phyloP scores from a whole-genome alignment of 768 basidiomycete species.

The Megacollybia marginata region DNA sequence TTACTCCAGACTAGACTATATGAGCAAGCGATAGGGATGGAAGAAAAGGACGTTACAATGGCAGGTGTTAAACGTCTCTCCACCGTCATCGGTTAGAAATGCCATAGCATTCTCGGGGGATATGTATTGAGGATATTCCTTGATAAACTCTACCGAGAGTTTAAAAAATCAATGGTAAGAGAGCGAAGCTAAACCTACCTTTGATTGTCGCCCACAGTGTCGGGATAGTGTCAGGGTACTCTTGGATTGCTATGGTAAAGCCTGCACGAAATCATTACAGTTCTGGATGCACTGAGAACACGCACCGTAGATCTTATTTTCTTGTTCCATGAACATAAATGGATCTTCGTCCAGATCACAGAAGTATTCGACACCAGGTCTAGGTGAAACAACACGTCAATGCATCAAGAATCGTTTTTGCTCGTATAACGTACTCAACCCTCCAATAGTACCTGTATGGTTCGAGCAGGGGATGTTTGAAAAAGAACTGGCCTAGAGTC shows the following conservation, averaged over 20 bases:
- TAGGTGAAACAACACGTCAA: conserved; percentile 15
- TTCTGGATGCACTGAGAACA: background rate
- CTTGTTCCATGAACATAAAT: conserved; percentile 66
- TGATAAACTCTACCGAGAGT: conserved; percentile 47
- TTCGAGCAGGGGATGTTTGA: conserved; percentile 58
- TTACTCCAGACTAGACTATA: conserved; percentile 45
- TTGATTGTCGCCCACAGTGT: conserved; percentile 69
- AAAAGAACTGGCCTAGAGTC: conserved; percentile 51
- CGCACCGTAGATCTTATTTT: conserved; percentile 63
- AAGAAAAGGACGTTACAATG: conserved; percentile 39
- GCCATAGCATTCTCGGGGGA: conserved; percentile 53
- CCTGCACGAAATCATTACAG: conserved; percentile 23
- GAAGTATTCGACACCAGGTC: conserved; percentile 68
- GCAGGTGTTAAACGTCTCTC: conserved; percentile 69
- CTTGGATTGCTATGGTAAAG: conserved; percentile 72
- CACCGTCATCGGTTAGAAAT: conserved; percentile 64
- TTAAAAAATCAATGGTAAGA: conserved; percentile 3
- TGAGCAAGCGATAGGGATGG: too few species aligned
- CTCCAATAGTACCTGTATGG: conserved; percentile 78
- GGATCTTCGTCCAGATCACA: conserved; percentile 67
- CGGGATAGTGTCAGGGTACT: conserved; percentile 72
- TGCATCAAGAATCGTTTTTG: too few species aligned
- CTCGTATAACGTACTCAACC: conserved; percentile 32
- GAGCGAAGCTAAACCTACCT: conserved; percentile 29
- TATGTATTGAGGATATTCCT: conserved; percentile 46